Percentiles rank a stretch among this genome's conserved stretches.
Conservation (phyloP, 2,329 filamentous ascomycete species). For the Fusarium sarcochroum region DNA sequence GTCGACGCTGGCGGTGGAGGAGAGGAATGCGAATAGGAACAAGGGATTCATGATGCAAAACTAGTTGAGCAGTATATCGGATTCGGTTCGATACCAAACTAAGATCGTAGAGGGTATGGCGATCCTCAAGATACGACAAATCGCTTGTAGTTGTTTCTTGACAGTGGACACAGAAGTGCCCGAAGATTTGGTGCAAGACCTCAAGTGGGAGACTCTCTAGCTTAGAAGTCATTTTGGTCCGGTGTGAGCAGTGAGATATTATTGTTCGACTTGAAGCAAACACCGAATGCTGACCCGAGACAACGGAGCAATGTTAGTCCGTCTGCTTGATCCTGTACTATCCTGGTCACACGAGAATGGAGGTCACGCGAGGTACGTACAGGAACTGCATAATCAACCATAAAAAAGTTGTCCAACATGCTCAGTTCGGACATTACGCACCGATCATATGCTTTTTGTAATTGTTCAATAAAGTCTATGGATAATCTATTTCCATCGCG, state of each 20-base stretch:
- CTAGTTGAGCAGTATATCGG: neutral
- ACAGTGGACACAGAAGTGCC: neutral
- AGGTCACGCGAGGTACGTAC: too few relatives aligned
- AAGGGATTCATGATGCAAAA: slow-evolving; percentile 1
- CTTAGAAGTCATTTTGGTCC: neutral
- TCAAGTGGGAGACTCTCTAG: neutral
- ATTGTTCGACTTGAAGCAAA: too few relatives aligned
- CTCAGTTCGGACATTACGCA: too few relatives aligned
- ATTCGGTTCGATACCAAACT: neutral
- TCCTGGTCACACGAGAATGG: too few relatives aligned
- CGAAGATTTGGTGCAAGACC: neutral
- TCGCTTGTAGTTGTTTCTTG: neutral
- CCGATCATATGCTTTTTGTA: too few relatives aligned
- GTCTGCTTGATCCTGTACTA: too few relatives aligned
- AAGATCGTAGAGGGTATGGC: neutral
- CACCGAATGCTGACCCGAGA: too few relatives aligned
- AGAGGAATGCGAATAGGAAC: neutral
- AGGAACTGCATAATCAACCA: too few relatives aligned
- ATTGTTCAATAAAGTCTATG: too few relatives aligned
- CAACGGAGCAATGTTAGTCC: too few relatives aligned
- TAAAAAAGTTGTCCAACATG: too few relatives aligned
- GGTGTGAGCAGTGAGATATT: too few relatives aligned
- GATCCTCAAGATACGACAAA: neutral
- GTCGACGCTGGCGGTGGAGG: neutral
- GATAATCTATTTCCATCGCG: neutral